A percentile compares a stretch with the other conserved stretches of the same genome.
Evolutionary conservation across 2,329 filamentous ascomycete species (phyloP).

Genomic region (Neofusicoccum laricinum): DNA sequence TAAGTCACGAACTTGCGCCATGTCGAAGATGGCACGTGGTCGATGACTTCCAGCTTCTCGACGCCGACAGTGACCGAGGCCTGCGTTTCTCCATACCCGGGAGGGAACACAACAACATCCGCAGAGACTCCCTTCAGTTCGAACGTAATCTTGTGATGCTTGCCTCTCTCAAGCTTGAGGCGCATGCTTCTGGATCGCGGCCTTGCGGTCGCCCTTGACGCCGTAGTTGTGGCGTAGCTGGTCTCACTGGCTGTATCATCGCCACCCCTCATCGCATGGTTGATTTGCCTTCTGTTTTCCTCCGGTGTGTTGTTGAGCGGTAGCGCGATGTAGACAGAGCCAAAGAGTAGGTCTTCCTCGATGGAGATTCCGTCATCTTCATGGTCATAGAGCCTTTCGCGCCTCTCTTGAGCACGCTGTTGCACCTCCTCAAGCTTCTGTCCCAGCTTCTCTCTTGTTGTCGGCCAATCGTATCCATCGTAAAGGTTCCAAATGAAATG

Average conservation of each 20-base stretch:
- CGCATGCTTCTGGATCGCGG: constrained; percentile 46
- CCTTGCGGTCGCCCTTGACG: constrained; percentile 36
- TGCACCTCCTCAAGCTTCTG: constrained; percentile 89
- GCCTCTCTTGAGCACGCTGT: constrained; percentile 72
- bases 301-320: constrained; percentile 73
- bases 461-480: constrained; percentile 95
- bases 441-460: constrained; percentile 73
- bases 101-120: constrained; percentile 78
- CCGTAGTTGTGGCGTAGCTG: constrained; percentile 70
- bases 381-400: constrained; percentile 59
- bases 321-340: constrained; percentile 96
- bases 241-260: constrained; percentile 87
- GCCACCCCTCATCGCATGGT: constrained; percentile 61
- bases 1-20: constrained; percentile 99
- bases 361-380: constrained; percentile 64
- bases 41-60: constrained; percentile 82
- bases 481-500: constrained; percentile 97
- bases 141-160: constrained; percentile 91
- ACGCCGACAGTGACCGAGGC: constrained; percentile 84
- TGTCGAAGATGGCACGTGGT: constrained; percentile 90
- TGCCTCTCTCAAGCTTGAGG: constrained; percentile 78
- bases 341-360: constrained; percentile 95
- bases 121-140: constrained; percentile 81
- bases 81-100: constrained; percentile 74
- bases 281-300: constrained; percentile 83